phyloP scores from a whole-genome alignment of 441 rosid species.

The Raphanus hybrid region DNA sequence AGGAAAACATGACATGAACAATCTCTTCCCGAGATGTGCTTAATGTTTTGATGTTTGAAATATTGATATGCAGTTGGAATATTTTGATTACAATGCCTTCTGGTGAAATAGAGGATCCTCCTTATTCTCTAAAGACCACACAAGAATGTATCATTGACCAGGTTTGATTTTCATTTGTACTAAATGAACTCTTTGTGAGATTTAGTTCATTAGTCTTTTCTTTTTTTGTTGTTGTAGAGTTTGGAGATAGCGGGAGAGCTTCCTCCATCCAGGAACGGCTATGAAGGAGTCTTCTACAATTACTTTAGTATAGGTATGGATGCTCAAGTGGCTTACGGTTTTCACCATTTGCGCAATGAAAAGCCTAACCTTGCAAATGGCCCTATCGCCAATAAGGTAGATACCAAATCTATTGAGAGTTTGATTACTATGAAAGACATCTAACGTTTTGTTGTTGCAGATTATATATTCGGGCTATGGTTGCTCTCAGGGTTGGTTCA shows the following conservation, averaged over 20 bases:
- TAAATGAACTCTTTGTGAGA: not conserved
- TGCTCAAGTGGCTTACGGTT: conserved; percentile 97
- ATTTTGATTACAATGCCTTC: conserved; percentile 68
- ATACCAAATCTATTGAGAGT: conserved; percentile 6
- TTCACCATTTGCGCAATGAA: conserved; percentile 90
- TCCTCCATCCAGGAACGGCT: conserved; percentile 61
- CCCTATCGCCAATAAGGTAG: conserved; percentile 90
- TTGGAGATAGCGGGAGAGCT: conserved; percentile 64
- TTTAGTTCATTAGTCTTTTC: conserved; percentile 1
- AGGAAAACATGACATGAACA: not conserved
- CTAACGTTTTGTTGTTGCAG: not conserved
- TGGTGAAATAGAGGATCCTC: conserved; percentile 68
- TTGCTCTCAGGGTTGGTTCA: conserved; percentile 5
- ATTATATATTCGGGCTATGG: not conserved
- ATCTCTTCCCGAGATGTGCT: conserved; percentile 2
- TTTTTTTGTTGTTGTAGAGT: conserved; percentile 46
- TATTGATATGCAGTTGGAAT: conserved; percentile 69
- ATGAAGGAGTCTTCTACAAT: conserved; percentile 91
- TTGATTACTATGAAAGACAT: not conserved
- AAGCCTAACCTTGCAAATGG: conserved; percentile 96
- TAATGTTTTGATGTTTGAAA: conserved; percentile 1
- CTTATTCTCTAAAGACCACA: conserved; percentile 71
- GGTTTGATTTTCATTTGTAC: conserved; percentile 50
- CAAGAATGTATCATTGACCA: conserved; percentile 66
- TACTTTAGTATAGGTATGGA: conserved; percentile 99